Conservation (phyloP, 2,329 filamentous ascomycete species). For the Phialophora tarda region DNA sequence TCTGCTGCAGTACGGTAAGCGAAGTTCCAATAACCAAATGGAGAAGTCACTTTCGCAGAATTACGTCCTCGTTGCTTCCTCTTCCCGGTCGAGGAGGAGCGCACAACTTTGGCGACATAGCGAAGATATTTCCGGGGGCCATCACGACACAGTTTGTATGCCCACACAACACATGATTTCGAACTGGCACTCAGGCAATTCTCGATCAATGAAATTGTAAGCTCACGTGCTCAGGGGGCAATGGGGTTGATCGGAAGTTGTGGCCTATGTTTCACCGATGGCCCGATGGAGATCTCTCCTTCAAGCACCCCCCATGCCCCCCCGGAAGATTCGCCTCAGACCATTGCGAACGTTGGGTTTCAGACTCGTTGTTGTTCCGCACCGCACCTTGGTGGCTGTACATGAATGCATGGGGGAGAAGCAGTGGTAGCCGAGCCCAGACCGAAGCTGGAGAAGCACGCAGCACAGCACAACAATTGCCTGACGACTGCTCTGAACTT, state of each 20-base stretch:
- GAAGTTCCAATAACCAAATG: background rate
- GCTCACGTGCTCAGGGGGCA: conserved; percentile 9
- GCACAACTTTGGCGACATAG: too few species aligned
- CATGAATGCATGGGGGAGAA: background rate
- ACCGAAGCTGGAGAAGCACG: background rate
- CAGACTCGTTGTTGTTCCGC: conserved; percentile 1
- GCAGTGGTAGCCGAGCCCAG: background rate
- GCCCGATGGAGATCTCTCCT: background rate
- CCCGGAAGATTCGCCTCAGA: conserved; percentile 11
- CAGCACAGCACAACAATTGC: background rate
- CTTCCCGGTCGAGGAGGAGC: background rate
- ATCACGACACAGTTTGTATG: background rate
- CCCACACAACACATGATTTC: background rate
- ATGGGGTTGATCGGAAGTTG: conserved; percentile 3
- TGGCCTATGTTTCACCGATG: conserved; percentile 10
- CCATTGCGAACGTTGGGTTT: background rate
- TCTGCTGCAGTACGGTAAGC: background rate
- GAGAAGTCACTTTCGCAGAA: background rate
- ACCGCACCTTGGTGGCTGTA: background rate
- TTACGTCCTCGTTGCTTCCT: background rate
- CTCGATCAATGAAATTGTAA: background rate
- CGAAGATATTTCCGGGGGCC: too few species aligned
- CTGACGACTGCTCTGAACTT: background rate
- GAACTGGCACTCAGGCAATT: background rate
- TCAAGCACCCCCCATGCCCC: background rate